Base-by-base conservation (phyloP, 768 basidiomycete species). In the Pisolithus microcarpus region DNA sequence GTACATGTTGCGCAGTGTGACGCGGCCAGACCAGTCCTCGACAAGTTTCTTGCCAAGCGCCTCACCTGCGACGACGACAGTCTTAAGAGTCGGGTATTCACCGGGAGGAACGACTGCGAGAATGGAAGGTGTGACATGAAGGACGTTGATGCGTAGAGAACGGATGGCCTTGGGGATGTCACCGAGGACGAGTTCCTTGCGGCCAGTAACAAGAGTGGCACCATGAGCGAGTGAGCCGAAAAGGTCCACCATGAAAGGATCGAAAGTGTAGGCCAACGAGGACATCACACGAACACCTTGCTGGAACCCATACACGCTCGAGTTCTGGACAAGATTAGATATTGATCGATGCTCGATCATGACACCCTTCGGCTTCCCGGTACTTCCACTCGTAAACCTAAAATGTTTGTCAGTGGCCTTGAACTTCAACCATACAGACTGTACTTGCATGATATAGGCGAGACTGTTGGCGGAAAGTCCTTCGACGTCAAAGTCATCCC, bases 1-100 rank as follows among this genome's bases (percentile, higher is more conserved):
- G 40, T 69, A 69, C 61, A 63, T 66, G 52, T 67, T 67, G 38
- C 59, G 64, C 34, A 67, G 40, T 24, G 51, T 58, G 46, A 69
- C 61, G 3, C 42, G 57, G 31, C 52, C 50, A 2, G 58, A 61
- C 63, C 61, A 66, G 26, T 61, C 58, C 43, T 59, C 46, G 30
- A 55, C 55, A 16, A 61, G 48, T 19, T 61, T 55, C 46, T 46
- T 53, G 13, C 55, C 52, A 13, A 61, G 54, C 18, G 58, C 51
- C 48, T 61, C 59, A 28, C 59, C 59, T 28, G 46, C 55, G 21
- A 67, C 61, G 11, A 68, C 61, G 19, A 67, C 44, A 8, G 61
- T 65, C 21, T 60, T 46, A 8, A 68, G 58, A 26, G 47, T 53
- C 18, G 66, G 60, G 43, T 64, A 61, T 3, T 63, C 56, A 11